These are phyloP conservation scores for Xylaria sp. DNA, from an alignment of 2,329 filamentous ascomycete species.

Conservation along the genomic window DNA sequence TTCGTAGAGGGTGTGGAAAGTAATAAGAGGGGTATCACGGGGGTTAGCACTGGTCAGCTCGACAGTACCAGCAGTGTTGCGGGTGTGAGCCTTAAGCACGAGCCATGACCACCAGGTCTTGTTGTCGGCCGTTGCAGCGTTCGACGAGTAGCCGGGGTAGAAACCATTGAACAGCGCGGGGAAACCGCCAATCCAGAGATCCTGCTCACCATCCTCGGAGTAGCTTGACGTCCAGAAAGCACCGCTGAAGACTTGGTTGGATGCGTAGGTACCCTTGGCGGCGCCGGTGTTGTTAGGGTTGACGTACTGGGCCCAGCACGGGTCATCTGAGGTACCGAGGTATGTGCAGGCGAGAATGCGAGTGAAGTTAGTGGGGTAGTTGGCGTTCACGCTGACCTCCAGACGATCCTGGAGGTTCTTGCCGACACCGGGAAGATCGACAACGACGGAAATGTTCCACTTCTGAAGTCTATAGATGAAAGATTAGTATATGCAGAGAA, in stretches of 20 bases:
- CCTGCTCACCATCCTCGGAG: constrained; percentile 45
- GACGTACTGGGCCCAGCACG: constrained; percentile 45
- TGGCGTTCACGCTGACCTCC: constrained; percentile 58
- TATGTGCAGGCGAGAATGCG: constrained; percentile 51
- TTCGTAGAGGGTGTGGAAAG: constrained; percentile 69
- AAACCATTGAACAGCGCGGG: constrained; percentile 54
- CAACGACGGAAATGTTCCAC: constrained; percentile 54
- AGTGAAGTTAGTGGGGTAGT: constrained; percentile 53
- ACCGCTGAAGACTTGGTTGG: constrained; percentile 48
- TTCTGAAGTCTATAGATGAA: constrained; percentile 45
- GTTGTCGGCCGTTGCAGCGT: constrained; percentile 48
- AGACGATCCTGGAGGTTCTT: constrained; percentile 68
- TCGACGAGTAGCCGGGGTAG: constrained; percentile 51
- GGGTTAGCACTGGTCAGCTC: constrained; percentile 69
- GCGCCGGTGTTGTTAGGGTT: constrained; percentile 35
- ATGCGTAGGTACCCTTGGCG: constrained; percentile 49
- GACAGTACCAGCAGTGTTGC: constrained; percentile 70
- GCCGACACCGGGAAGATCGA: constrained; percentile 66
- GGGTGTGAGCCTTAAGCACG: constrained; percentile 67
- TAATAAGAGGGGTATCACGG: constrained; percentile 69
- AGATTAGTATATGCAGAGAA: constrained; percentile 1
- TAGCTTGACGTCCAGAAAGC: constrained; percentile 44
- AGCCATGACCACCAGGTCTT: constrained; percentile 57
- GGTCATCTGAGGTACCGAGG: constrained; percentile 48
- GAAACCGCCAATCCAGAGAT: constrained; percentile 53